Percentiles rank a stretch among this genome's conserved stretches.
Conservation (phyloP, 2,329 filamentous ascomycete genomes). For the Penicillium olsonii region DNA sequence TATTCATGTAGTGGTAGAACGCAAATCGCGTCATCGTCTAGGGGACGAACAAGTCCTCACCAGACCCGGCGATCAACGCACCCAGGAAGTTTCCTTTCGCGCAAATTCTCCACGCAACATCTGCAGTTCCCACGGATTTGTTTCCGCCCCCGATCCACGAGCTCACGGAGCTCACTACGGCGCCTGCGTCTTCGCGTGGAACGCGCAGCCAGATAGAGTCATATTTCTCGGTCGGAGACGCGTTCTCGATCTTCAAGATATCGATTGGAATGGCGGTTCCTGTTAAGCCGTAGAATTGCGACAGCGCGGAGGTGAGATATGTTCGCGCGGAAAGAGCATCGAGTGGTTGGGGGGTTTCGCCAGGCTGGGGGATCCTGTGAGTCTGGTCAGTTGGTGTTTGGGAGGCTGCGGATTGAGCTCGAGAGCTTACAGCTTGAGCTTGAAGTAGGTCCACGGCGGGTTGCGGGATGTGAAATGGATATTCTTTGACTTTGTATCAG, state of each 20-base stretch:
- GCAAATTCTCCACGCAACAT: slow-evolving; percentile 42
- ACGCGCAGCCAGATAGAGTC: slow-evolving; percentile 46
- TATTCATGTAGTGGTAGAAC: neutral
- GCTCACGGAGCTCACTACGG: slow-evolving; percentile 47
- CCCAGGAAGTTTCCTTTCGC: slow-evolving; percentile 41
- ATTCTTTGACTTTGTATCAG: slow-evolving; percentile 18
- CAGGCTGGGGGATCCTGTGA: slow-evolving; percentile 31
- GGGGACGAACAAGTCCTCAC: slow-evolving; percentile 36
- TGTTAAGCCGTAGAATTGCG: slow-evolving; percentile 49
- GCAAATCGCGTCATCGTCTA: slow-evolving; percentile 6
- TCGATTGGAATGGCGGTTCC: slow-evolving; percentile 51
- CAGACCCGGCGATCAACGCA: slow-evolving; percentile 37
- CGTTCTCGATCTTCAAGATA: slow-evolving; percentile 43
- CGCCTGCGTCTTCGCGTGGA: slow-evolving; percentile 46
- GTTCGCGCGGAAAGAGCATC: slow-evolving; percentile 51
- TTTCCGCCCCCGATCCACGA: slow-evolving; percentile 46
- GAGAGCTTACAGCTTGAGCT: slow-evolving; percentile 41
- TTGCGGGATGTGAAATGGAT: slow-evolving; percentile 43
- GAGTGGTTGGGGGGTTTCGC: slow-evolving; percentile 28
- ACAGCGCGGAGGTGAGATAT: slow-evolving; percentile 48
- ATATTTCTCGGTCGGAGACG: neutral
- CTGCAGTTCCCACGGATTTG: slow-evolving; percentile 10
- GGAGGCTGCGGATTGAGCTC: neutral
- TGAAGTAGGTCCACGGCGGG: slow-evolving; percentile 47
- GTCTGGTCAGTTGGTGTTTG: slow-evolving; percentile 1